Conservation (phyloP, 306 rosid species). For the Vicia faba region DNA sequence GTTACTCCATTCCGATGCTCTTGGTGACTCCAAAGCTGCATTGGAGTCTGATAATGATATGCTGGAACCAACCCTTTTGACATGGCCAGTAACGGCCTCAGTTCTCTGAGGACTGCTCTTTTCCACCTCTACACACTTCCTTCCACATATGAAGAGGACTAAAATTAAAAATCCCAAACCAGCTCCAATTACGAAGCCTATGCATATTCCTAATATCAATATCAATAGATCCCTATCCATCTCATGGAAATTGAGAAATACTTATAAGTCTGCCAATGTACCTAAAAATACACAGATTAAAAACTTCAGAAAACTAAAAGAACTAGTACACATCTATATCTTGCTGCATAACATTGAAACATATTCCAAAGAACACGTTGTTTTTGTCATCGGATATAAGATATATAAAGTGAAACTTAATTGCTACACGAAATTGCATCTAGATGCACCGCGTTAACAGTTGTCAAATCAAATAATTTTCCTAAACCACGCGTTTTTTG, state of each 20-base stretch:
- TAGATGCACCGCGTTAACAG: background rate
- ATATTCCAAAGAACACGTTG: background rate
- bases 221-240: conserved; percentile 38
- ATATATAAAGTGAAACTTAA: conserved; percentile 7
- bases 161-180: conserved; percentile 57
- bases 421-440: background rate
- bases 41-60: conserved; percentile 66
- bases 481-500: too few relatives aligned
- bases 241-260: conserved; percentile 32
- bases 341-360: conserved; percentile 4
- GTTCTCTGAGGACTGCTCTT: conserved; percentile 62
- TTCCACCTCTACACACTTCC: conserved; percentile 53
- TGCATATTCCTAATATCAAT: conserved; percentile 64
- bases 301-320: conserved; percentile 20
- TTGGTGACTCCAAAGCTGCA: conserved; percentile 72
- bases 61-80: conserved; percentile 58
- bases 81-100: conserved; percentile 49
- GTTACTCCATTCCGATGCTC: conserved; percentile 69
- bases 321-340: background rate
- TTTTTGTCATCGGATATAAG: background rate
- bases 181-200: conserved; percentile 77
- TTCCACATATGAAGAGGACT: conserved; percentile 52
- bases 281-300: conserved; percentile 36
- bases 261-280: conserved; percentile 26
- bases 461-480: too few relatives aligned